Evolutionary conservation across 2,329 filamentous ascomycete genomes (phyloP), one percentile per base, ranked within the genome.

Genomic region (Trichoderma guizhouense): DNA sequence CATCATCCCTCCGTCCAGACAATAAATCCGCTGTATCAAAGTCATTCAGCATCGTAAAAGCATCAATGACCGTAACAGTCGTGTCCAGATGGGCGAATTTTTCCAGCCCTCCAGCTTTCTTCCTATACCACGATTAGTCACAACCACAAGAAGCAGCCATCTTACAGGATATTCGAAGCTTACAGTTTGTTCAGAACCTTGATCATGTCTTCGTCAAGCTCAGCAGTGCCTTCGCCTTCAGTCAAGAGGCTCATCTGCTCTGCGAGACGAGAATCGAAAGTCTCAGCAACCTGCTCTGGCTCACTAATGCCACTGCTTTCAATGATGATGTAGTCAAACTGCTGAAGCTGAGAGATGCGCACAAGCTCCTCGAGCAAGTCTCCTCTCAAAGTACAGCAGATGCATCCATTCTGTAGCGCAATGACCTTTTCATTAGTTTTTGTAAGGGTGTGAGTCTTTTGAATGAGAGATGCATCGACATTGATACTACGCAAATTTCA

Each of bases 291-390:
- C 75, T 93, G 91, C 81, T 92, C 90, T 0, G 90, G 91, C 79
- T 92, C 90, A 75, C 90, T 92, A 74, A 93, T 92, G 0, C 91
- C 90, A 3, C 87, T 91, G 77, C 90, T 92, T 79, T 93, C 91
- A 55, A 92, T 91, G 51, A 93, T 83, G 30, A 93, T 88, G 78
- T 93, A 93, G 78, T 93, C 90, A 47, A 93, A 90, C 64, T 86
- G 83, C 21, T 88, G 85, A 1, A 89, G 84, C 76, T 90, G 87
- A 0, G 90, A 78, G 1, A 93, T 83, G 1, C 86, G 86, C 0
- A 91, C 90, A 0, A 93, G 85, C 77, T 93, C 91, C 72, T 91
- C 88, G 0, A 94, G 85, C 1, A 93, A 81, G 71, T 93, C 91
- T 1, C 91, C 91, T 4, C 92, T 88, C 0, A 93, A 83, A 0